Evolutionary conservation across 768 basidiomycete species (phyloP), one percentile per base, ranked within the genome.

Genomic region (Dendrothele bispora): DNA sequence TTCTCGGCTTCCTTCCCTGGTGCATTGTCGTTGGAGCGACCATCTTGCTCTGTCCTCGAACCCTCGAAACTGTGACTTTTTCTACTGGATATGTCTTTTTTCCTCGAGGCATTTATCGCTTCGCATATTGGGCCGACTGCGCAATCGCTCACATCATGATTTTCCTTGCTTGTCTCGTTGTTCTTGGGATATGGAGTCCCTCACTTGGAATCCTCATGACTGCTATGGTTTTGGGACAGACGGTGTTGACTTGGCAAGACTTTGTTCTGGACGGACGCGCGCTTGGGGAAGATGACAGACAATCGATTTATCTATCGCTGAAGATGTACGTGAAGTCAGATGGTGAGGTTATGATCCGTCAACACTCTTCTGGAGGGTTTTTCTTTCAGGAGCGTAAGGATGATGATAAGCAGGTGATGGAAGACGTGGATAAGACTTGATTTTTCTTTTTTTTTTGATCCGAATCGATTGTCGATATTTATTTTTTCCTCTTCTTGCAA

Each of bases 1-100:
- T 65, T 10, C 4, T 68, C 2, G 55, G 67, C 18, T 75, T 77
- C 50, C 42, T 77, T 0, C 75, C 75, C 28, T 77, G 75, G 75
- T 74, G 72, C 46, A 56, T 69, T 30, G 58, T 65, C 27, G 71
- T 75, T n/a, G 74, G 75, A 26, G 74, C 65, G 3, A 56, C 64
- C 12, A 72, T 77, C 39, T 43, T 73, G 5, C 54, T 73, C 28
- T 68, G 55, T 38, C 74, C 75, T 0, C 52, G 56, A 18, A 51
- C 65, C 46, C 63, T 77, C 44, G 68, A 72, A 34, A 41, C 43
- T 18, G 48, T 77, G 37, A 57, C 69, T 3, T 75, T 75, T 51
- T 50, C 56, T 4, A 48, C 60, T 14, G 71, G 71, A 18, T 71
- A 65, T 43, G 41, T 61, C 38, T 35, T 55, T 5, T 53, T 63